Conservation (phyloP, 1,139 yeast species). For the Candida sp. region DNA sequence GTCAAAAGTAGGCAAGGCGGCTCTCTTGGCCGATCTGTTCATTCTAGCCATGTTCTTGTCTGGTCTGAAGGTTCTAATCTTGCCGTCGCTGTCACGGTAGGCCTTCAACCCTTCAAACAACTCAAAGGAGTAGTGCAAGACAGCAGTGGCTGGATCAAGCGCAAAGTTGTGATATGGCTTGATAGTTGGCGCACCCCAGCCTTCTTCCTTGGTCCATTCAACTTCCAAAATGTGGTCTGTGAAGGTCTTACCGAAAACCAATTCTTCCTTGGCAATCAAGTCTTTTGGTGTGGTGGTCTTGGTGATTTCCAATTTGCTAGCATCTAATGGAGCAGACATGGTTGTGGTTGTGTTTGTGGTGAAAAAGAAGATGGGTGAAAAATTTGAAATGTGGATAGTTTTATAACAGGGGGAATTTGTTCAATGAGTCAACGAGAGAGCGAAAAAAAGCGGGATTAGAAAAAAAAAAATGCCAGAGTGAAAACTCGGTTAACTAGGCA, state of each 20-base stretch:
- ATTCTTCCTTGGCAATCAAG: slow-evolving; percentile 71
- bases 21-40: slow-evolving; percentile 87
- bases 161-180: slow-evolving; percentile 79
- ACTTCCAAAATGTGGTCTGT: slow-evolving; percentile 90
- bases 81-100: slow-evolving; percentile 69
- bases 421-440: slow-evolving; percentile 6
- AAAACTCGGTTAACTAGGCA: slow-evolving; percentile 7
- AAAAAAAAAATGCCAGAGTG: not conserved
- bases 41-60: slow-evolving; percentile 91
- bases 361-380: not conserved
- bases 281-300: slow-evolving; percentile 64
- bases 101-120: slow-evolving; percentile 98
- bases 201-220: slow-evolving; percentile 78
- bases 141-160: slow-evolving; percentile 87
- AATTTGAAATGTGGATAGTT: not conserved
- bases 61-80: slow-evolving; percentile 86
- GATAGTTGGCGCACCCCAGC: slow-evolving; percentile 90
- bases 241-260: slow-evolving; percentile 86
- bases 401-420: slow-evolving; percentile 1
- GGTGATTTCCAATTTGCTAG: slow-evolving; percentile 66
- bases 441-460: not conserved
- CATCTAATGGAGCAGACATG: slow-evolving; percentile 51
- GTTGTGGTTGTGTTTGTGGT: not conserved
- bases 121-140: slow-evolving; percentile 94
- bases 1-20: slow-evolving; percentile 87